A percentile compares a stretch with the other conserved stretches of the same genome.
Conservation (phyloP, 345 rosid species). For the Syzygium aromaticum region DNA sequence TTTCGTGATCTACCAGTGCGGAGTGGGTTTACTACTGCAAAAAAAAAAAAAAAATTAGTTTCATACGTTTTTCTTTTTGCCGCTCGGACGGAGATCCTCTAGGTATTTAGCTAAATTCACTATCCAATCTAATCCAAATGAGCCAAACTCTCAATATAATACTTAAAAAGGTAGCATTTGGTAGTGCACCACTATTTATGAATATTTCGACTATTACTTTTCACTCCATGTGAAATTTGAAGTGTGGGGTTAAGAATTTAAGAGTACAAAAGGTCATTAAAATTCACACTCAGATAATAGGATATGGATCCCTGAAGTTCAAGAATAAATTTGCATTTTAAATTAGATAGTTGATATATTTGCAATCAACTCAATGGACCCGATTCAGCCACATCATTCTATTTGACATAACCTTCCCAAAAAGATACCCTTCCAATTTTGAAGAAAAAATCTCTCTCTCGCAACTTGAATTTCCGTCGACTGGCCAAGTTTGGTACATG, state of each 20-base stretch:
- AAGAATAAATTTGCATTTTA: background rate
- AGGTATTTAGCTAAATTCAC: background rate
- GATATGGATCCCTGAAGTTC: background rate
- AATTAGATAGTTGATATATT: background rate
- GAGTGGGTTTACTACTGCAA: background rate
- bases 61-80: background rate
- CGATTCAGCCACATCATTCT: too few species aligned
- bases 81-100: background rate
- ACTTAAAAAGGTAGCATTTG: background rate
- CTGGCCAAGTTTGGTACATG: background rate
- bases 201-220: background rate
- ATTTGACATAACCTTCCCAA: too few species aligned
- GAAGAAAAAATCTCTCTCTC: too few species aligned
- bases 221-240: background rate
- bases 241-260: background rate
- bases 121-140: background rate
- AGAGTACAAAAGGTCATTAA: background rate
- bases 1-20: background rate
- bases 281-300: background rate
- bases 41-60: background rate
- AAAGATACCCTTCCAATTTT: too few species aligned
- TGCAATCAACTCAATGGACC: background rate
- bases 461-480: too few species aligned
- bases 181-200: background rate
- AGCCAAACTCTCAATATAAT: background rate